Percentiles rank a stretch among this genome's conserved stretches.
These are phyloP conservation scores for Pisolithus albus DNA, from an alignment of 768 basidiomycete genomes.

Conservation along the genomic window DNA sequence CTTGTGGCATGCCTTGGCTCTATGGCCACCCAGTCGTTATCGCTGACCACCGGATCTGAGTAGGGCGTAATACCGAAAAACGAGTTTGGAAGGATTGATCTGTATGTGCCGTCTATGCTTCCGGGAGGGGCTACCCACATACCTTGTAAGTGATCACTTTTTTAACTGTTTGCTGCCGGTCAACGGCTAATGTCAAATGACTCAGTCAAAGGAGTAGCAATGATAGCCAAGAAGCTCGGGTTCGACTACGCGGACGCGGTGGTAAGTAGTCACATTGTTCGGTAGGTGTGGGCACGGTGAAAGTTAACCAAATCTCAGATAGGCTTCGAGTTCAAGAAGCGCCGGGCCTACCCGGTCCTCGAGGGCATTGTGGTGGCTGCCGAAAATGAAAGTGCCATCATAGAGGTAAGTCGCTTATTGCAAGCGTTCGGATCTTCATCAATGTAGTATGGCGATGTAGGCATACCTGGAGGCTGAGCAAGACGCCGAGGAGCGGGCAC, in stretches of 20 bases:
- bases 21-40: constrained; percentile 2
- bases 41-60: constrained; percentile 6
- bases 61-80: constrained; percentile 95
- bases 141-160: constrained; percentile 60
- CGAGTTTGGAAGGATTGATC: constrained; percentile 92
- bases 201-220: constrained; percentile 78
- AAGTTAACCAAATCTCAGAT: constrained; percentile 44
- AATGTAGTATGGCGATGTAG: constrained; percentile 41
- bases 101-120: constrained; percentile 93
- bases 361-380: constrained; percentile 82
- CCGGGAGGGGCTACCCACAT: constrained; percentile 82
- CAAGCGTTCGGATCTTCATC: background rate
- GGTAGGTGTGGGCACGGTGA: constrained; percentile 3
- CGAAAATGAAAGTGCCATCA: constrained; percentile 64
- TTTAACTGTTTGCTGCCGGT: constrained; percentile 1
- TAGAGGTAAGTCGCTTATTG: constrained; percentile 53
- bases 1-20: constrained; percentile 3
- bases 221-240: constrained; percentile 79
- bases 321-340: constrained; percentile 94
- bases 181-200: constrained; percentile 6
- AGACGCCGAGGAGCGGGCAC: constrained; percentile 69
- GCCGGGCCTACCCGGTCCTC: constrained; percentile 77
- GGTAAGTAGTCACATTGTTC: constrained; percentile 44
- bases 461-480: constrained; percentile 82
- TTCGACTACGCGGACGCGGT: constrained; percentile 94